phyloP scores from a whole-genome alignment of 2,329 filamentous ascomycete genomes.

The Didymella exigua region DNA sequence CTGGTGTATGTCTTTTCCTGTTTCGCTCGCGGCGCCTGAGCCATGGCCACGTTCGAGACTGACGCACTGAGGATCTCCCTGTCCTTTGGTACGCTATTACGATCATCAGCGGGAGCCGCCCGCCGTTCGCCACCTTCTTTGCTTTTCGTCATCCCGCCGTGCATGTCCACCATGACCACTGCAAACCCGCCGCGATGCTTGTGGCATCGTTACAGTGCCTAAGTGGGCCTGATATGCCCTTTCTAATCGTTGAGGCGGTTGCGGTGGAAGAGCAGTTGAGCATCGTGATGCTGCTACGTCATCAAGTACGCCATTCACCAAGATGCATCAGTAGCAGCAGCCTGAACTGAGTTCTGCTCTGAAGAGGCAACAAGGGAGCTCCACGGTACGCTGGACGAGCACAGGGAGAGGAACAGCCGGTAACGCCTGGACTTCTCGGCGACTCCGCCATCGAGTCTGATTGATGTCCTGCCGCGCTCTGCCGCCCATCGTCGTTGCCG shows the following conservation, averaged over 20 bases:
- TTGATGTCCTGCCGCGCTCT: neutral
- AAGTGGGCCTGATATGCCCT: slow-evolving; percentile 8
- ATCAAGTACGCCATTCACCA: slow-evolving; percentile 15
- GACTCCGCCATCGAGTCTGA: slow-evolving; percentile 1
- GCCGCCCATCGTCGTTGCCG: neutral
- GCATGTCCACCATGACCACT: slow-evolving; percentile 14
- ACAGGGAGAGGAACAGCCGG: neutral
- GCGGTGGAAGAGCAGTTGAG: slow-evolving; percentile 2
- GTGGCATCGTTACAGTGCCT: slow-evolving; percentile 12
- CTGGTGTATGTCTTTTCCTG: neutral
- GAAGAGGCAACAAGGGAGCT: neutral
- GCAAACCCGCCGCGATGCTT: slow-evolving; percentile 12
- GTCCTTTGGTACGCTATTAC: slow-evolving; percentile 18
- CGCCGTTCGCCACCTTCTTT: slow-evolving; percentile 15
- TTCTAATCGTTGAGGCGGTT: neutral
- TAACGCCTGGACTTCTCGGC: neutral
- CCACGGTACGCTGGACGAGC: neutral
- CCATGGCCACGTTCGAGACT: slow-evolving; percentile 11
- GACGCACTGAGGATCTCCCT: slow-evolving; percentile 10
- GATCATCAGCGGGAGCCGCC: slow-evolving; percentile 30
- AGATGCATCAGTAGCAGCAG: slow-evolving; percentile 6
- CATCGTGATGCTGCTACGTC: slow-evolving; percentile 18
- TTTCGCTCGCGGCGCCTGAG: slow-evolving; percentile 2
- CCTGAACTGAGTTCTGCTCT: neutral
- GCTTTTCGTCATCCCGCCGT: slow-evolving; percentile 32